phyloP scores from a whole-genome alignment of 768 basidiomycete genomes.

The Mycena galericulata region DNA sequence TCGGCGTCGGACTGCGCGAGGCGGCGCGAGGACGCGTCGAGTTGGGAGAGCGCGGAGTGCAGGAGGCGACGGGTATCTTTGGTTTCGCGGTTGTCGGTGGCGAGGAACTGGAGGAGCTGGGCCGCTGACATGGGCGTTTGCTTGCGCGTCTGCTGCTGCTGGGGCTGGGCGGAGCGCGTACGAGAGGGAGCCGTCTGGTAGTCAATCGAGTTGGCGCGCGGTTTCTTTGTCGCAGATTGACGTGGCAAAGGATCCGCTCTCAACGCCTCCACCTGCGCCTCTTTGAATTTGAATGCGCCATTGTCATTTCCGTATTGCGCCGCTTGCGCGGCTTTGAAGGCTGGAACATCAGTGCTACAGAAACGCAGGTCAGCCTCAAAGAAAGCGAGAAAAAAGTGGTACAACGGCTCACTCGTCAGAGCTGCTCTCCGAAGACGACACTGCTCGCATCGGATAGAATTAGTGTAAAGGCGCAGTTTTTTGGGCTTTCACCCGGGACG shows the following conservation, averaged over 20 bases:
- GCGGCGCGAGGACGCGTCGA: conserved; percentile 19
- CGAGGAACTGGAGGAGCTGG: conserved; percentile 12
- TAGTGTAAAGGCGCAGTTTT: background rate
- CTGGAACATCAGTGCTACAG: conserved; percentile 4
- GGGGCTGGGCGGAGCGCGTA: conserved; percentile 9
- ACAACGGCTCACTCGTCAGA: conserved; percentile 28
- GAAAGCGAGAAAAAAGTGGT: no score
- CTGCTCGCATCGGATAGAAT: background rate
- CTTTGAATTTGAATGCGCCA: conserved; percentile 11
- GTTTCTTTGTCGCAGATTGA: background rate
- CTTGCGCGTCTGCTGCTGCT: no score
- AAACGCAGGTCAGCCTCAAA: background rate
- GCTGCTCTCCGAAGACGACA: conserved; percentile 29
- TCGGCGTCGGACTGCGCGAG: conserved; percentile 17
- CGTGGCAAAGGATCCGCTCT: background rate
- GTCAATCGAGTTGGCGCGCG: background rate
- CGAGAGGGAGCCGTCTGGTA: background rate
- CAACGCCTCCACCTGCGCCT: conserved; percentile 23
- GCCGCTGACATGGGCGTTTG: conserved; percentile 11
- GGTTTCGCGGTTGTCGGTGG: conserved; percentile 4
- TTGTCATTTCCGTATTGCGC: conserved; percentile 14
- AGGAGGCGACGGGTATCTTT: conserved; percentile 7
- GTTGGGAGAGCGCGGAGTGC: conserved; percentile 17
- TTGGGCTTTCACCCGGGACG: background rate
- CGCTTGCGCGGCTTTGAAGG: conserved; percentile 23